Evolutionary conservation across 164 flowering plant genomes (phyloP), one percentile per base, ranked within the genome.

Genomic region (Magnolia officinalis): DNA sequence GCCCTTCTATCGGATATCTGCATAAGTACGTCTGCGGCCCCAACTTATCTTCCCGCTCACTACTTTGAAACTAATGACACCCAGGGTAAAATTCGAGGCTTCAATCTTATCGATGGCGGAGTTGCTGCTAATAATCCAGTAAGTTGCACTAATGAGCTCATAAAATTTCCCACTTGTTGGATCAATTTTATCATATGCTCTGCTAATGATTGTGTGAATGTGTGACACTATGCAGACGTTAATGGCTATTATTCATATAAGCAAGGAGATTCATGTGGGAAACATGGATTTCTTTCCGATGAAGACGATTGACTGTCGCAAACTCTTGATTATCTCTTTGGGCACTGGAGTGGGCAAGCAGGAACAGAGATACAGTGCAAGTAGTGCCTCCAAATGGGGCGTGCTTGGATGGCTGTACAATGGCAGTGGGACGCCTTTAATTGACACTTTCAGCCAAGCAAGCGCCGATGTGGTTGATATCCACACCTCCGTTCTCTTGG

Each of bases 381-480:
- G 76, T 0, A 55, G 13, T 18, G 87, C 85, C 65, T 75, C 87
- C 50, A 80, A 71, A 63, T 90, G 91, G 93, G 87, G 89, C 11
- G 16, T 81, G n/a, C 11, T 85, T 19, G 75, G 75, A 11, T 90
- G 93, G 91, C 2, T 87, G 11, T 85, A 61, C 63, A 72, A 82
- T 75, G 67, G 72, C 2, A 88, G 89, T 1, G 21, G 70, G n/a
- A 78, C 84, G 0, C 91, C 90, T 0, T 71, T 90, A 19, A 13
- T 90, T 1, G 89, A 87, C 6, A 8, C 82, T 13, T 88, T 50
- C 67, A 50, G 63, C 23, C 82, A 83, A 52, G 90, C 88, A 24
- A 88, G 90, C 70, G 76, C 88, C 0, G 91, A 90, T 67, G 76
- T 90, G 85, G 91, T 90, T 37, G 91, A 90, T 75, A 82, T 82